Conservation (phyloP, 108 stramenopile species). For the Pseudonitzschia pungens region DNA sequence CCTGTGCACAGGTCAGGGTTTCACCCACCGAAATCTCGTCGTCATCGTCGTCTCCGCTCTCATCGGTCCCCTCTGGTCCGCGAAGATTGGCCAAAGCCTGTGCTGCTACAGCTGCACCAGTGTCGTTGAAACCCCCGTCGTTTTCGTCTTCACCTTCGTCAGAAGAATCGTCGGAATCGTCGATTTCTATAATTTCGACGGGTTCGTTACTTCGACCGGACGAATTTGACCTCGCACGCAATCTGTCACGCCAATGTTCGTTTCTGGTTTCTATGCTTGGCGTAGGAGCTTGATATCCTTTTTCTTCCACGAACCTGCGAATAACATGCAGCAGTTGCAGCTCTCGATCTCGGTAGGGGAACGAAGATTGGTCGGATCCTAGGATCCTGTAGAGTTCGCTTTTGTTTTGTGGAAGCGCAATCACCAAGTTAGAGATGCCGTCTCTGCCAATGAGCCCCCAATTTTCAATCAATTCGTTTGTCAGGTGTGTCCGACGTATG, state of each 20-base stretch:
- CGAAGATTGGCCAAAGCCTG: neutral
- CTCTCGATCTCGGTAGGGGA: neutral
- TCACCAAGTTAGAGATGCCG: neutral
- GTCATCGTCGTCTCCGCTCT: neutral
- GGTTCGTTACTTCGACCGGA: neutral
- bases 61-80: neutral
- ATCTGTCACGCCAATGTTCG: neutral
- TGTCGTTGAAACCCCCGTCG: neutral
- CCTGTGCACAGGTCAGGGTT: neutral
- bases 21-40: neutral
- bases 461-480: neutral
- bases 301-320: neutral
- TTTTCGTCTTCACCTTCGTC: conserved; percentile 19
- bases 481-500: neutral
- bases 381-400: neutral
- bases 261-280: neutral
- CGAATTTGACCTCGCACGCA: neutral
- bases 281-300: neutral
- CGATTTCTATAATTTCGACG: neutral
- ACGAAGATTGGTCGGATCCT: neutral
- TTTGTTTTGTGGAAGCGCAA: neutral
- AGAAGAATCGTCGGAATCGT: conserved; percentile 17
- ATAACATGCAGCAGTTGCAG: neutral
- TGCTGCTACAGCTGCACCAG: neutral
- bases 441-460: neutral